A percentile compares a stretch with the other conserved stretches of the same genome.
Evolutionary conservation across 768 basidiomycete species (phyloP).

Genomic region (Austroboletus eburneus): DNA sequence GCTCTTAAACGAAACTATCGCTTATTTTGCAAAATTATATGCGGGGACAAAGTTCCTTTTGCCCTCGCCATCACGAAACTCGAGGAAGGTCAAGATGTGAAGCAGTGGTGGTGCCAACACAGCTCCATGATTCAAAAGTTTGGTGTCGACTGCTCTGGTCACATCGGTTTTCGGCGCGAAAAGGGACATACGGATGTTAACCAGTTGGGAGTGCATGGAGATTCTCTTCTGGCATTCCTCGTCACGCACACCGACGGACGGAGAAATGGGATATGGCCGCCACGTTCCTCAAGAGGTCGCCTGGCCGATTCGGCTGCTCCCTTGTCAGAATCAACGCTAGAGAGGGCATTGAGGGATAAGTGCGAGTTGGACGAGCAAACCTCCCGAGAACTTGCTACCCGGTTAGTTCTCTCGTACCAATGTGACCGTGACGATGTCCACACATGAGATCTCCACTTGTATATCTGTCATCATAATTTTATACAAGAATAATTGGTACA

Average conservation of each 20-base stretch:
- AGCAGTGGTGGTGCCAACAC: conserved; percentile 36
- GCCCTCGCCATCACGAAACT: conserved; percentile 32
- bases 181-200: conserved; percentile 15
- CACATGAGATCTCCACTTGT: background rate
- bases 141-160: conserved; percentile 20
- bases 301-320: conserved; percentile 1
- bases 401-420: conserved; percentile 6
- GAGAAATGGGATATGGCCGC: background rate
- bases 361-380: conserved; percentile 18
- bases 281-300: conserved; percentile 12
- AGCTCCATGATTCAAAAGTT: conserved; percentile 6
- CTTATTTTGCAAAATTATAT: conserved; percentile 27
- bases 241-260: conserved; percentile 10
- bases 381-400: conserved; percentile 17
- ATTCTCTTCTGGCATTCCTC: conserved; percentile 20
- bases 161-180: conserved; percentile 33
- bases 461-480: background rate
- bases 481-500: too few relatives aligned
- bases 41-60: conserved; percentile 22
- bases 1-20: conserved; percentile 25
- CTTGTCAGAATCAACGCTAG: conserved; percentile 5
- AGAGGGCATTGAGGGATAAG: conserved; percentile 14
- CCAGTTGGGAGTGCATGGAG: conserved; percentile 24
- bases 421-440: background rate
- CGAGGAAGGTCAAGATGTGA: conserved; percentile 19